Conservation (phyloP, 2,329 filamentous ascomycete genomes). For the Periconia sp. region DNA sequence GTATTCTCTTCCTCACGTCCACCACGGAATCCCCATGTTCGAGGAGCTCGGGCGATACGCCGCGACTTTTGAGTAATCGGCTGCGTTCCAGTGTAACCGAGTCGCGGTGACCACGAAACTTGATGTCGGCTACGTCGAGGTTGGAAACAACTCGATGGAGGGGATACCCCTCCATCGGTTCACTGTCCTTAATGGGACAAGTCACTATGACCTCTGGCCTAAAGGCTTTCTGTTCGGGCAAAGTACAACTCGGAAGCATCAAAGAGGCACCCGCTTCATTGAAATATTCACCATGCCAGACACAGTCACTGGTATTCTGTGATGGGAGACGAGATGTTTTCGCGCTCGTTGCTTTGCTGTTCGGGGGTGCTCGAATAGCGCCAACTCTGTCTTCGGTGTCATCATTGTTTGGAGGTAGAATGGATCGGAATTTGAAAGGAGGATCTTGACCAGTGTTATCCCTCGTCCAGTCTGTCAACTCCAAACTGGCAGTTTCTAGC, state of each 20-base stretch:
- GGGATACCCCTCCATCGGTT: conserved; percentile 3
- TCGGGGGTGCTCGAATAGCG: conserved; percentile 24
- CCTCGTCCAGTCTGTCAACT: conserved; percentile 33
- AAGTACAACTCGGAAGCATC: not conserved
- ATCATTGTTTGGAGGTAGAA: conserved; percentile 33
- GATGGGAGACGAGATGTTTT: conserved; percentile 22
- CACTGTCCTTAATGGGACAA: conserved; percentile 10
- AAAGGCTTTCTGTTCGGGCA: not conserved
- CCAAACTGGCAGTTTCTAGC: conserved; percentile 33
- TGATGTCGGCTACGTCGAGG: conserved; percentile 27
- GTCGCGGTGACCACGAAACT: conserved; percentile 36
- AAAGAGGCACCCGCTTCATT: conserved; percentile 6
- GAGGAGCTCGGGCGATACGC: conserved; percentile 21
- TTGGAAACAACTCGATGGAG: conserved; percentile 26
- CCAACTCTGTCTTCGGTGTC: conserved; percentile 16
- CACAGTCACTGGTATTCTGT: conserved; percentile 18
- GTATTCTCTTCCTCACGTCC: conserved; percentile 32
- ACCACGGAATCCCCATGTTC: conserved; percentile 23
- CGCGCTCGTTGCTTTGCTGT: conserved; percentile 30
- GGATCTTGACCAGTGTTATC: conserved; percentile 15
- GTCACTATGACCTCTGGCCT: not conserved
- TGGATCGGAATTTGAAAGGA: conserved; percentile 25
- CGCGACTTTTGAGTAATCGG: conserved; percentile 22
- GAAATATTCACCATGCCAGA: conserved; percentile 14
- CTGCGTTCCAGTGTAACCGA: conserved; percentile 32